Evolutionary conservation across 345 rosid genomes (phyloP).

Genomic region (Mangifera indica): DNA sequence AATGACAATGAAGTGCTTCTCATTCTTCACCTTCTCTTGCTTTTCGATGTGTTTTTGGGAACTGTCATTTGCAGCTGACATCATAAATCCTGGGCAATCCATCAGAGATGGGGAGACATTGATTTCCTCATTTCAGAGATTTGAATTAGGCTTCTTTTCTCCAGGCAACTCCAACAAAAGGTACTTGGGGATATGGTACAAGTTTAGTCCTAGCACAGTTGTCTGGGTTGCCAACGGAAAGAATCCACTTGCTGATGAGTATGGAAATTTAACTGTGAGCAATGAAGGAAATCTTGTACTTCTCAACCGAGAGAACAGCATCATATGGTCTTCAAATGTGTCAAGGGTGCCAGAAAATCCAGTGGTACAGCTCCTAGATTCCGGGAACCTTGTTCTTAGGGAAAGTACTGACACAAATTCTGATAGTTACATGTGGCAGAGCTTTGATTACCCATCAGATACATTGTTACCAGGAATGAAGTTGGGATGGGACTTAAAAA

Average conservation of each 20-base stretch:
- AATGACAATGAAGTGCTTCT: background rate
- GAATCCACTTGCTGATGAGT: slow-evolving; percentile 19
- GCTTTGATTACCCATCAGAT: too few species aligned
- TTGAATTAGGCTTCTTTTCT: slow-evolving; percentile 34
- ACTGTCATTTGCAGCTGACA: background rate
- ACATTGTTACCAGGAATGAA: slow-evolving; percentile 35
- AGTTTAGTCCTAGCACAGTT: slow-evolving; percentile 22
- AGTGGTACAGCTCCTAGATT: slow-evolving; percentile 33
- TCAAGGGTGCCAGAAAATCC: slow-evolving; percentile 21
- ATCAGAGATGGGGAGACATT: background rate
- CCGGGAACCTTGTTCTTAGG: slow-evolving; percentile 48
- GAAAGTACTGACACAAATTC: slow-evolving; percentile 4
- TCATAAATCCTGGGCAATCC: background rate
- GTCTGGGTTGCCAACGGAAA: slow-evolving; percentile 56
- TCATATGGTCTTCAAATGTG: slow-evolving; percentile 36
- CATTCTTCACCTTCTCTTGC: background rate
- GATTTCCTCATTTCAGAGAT: background rate
- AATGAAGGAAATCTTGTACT: slow-evolving; percentile 33
- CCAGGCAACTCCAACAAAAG: slow-evolving; percentile 23
- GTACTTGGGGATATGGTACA: slow-evolving; percentile 56
- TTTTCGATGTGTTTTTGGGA: background rate
- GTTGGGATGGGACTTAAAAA: slow-evolving; percentile 32
- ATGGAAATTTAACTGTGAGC: slow-evolving; percentile 26
- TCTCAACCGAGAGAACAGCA: slow-evolving; percentile 4
- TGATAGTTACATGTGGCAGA: slow-evolving; percentile 33